A percentile compares a stretch with the other conserved stretches of the same genome.
phyloP scores from a whole-genome alignment of 345 rosid species.

The Hirschfeldia incana region DNA sequence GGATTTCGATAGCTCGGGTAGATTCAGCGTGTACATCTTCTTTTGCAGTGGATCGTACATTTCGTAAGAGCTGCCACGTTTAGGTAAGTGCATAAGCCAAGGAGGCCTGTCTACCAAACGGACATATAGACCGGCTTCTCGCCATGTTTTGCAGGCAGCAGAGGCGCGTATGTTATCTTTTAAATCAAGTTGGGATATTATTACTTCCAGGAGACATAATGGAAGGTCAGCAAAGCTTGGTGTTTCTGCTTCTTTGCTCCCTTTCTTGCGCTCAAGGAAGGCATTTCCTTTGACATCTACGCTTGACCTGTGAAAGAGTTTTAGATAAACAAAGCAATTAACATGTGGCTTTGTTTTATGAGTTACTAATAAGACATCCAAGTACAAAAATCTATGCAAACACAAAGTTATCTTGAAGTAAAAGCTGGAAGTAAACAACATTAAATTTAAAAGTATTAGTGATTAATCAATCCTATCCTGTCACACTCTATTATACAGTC shows the following conservation, averaged over 20 bases:
- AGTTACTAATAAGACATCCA: not conserved
- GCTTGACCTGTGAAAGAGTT: slow-evolving; percentile 6
- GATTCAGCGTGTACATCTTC: slow-evolving; percentile 51
- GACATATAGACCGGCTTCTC: slow-evolving; percentile 47
- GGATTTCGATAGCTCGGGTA: slow-evolving; percentile 60
- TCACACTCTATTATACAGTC: too few species aligned
- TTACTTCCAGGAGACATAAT: slow-evolving; percentile 50
- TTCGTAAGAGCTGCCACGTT: slow-evolving; percentile 51
- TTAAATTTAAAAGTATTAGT: too few species aligned
- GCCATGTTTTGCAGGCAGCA: slow-evolving; percentile 63
- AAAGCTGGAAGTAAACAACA: not conserved
- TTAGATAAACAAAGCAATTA: slow-evolving; percentile 24
- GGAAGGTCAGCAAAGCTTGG: slow-evolving; percentile 25
- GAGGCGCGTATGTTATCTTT: slow-evolving; percentile 56
- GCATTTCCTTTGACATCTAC: not conserved
- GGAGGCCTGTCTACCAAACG: slow-evolving; percentile 63
- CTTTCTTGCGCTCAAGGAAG: not conserved
- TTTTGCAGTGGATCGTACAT: slow-evolving; percentile 62
- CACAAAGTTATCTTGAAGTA: not conserved
- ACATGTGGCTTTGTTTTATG: not conserved
- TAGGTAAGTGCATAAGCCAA: slow-evolving; percentile 81
- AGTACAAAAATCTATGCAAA: not conserved
- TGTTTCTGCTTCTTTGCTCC: not conserved
- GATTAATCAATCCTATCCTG: too few species aligned
- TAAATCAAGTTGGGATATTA: slow-evolving; percentile 43